These are phyloP conservation scores for Sclerotinia trifoliorum DNA, from an alignment of 2,329 filamentous ascomycete genomes.

Conservation along the genomic window DNA sequence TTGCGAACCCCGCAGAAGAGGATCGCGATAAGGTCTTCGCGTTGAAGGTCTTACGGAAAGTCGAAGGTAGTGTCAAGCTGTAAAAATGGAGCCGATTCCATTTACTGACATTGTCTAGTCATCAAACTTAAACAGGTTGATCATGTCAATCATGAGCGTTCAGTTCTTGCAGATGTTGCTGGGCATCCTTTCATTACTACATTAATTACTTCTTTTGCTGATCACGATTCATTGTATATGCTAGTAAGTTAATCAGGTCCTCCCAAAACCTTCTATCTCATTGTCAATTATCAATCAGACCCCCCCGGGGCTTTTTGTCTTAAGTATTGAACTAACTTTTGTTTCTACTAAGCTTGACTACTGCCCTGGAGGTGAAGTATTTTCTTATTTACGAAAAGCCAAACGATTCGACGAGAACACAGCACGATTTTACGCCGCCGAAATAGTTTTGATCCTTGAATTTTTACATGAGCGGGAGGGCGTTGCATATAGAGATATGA, in stretches of 20 bases:
- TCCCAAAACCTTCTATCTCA: slow-evolving; percentile 22
- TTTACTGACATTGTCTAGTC: slow-evolving; percentile 46
- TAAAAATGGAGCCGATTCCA: not conserved
- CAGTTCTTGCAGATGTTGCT: slow-evolving; percentile 72
- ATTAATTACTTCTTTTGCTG: slow-evolving; percentile 75
- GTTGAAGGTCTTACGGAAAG: slow-evolving; percentile 74
- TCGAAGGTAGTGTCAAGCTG: slow-evolving; percentile 45
- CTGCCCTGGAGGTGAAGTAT: slow-evolving; percentile 79
- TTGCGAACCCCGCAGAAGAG: slow-evolving; percentile 52
- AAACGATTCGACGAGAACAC: slow-evolving; percentile 76
- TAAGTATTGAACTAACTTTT: not conserved
- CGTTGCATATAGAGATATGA: slow-evolving; percentile 77
- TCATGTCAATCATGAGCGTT: slow-evolving; percentile 80
- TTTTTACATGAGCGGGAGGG: slow-evolving; percentile 77
- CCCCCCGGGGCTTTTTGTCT: not conserved
- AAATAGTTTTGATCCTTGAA: slow-evolving; percentile 79
- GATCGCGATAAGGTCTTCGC: slow-evolving; percentile 70
- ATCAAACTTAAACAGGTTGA: slow-evolving; percentile 84
- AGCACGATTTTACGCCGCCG: slow-evolving; percentile 78
- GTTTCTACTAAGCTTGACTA: slow-evolving; percentile 61
- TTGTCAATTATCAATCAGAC: not conserved
- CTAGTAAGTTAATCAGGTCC: slow-evolving; percentile 48
- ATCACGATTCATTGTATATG: slow-evolving; percentile 77
- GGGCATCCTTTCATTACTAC: slow-evolving; percentile 83
- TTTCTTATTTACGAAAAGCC: slow-evolving; percentile 75